Percentiles rank a stretch among this genome's conserved stretches.
Conservation (phyloP, 169 alveolate genomes). For the Neospora caninum region DNA sequence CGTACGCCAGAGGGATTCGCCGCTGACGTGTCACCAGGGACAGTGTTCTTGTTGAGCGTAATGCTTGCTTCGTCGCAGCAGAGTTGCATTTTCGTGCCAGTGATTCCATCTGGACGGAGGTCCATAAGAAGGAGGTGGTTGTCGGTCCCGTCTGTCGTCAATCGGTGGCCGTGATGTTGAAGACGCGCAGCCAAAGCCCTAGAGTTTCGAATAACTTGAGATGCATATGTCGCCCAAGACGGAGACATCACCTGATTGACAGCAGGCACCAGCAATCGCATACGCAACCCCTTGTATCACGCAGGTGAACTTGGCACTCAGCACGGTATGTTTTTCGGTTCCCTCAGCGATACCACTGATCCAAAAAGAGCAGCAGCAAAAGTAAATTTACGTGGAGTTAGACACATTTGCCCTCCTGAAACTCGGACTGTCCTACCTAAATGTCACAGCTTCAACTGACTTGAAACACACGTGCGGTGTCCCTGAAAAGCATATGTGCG, state of each 20-base stretch:
- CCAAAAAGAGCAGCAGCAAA: no score
- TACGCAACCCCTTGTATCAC: not conserved
- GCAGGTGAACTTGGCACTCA: not conserved
- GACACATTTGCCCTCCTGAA: no score
- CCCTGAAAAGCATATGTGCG: no score
- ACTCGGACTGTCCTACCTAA: no score
- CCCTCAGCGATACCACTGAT: no score
- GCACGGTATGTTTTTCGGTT: no score
- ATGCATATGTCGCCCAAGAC: constrained; percentile 63
- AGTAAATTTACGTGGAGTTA: no score
- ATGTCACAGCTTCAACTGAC: no score
- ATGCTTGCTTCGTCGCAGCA: constrained; percentile 86
- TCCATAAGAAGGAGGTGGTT: constrained; percentile 91
- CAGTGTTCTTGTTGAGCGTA: constrained; percentile 88
- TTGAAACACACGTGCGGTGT: no score
- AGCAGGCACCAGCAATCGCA: not conserved
- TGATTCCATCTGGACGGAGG: constrained; percentile 84
- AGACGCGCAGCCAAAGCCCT: constrained; percentile 50
- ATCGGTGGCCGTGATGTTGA: constrained; percentile 44
- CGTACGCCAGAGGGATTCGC: constrained; percentile 73
- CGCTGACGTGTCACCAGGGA: constrained; percentile 82
- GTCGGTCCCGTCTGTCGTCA: constrained; percentile 92
- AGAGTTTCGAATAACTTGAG: constrained; percentile 61
- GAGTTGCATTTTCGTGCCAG: constrained; percentile 80
- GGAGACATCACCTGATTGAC: constrained; percentile 64